These are phyloP conservation scores for Hemileccinum rubropunctum DNA, from an alignment of 768 basidiomycete genomes.

Conservation along the genomic window DNA sequence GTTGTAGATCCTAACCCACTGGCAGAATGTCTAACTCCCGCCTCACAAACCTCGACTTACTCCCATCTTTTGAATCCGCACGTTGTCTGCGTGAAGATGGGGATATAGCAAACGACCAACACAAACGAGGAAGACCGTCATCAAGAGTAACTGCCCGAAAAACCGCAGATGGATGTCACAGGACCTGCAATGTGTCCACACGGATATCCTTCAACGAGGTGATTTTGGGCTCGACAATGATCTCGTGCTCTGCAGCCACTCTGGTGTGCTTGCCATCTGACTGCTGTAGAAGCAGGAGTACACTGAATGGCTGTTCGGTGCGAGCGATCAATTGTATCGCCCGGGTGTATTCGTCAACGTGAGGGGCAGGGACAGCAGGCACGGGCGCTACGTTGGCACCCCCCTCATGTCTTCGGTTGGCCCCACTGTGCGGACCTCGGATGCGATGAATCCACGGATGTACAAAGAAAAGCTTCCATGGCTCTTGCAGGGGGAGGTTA, in stretches of 20 bases:
- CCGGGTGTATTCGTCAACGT: not conserved
- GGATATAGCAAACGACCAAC: not conserved
- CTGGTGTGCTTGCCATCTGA: constrained; percentile 15
- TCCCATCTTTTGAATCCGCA: too few species aligned
- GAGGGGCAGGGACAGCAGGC: not conserved
- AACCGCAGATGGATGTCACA: not conserved
- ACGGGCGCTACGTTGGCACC: not conserved
- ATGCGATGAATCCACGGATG: constrained; percentile 9
- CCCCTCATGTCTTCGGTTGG: not conserved
- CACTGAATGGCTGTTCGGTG: constrained; percentile 4
- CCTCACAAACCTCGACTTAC: too few species aligned
- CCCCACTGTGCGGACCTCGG: not conserved
- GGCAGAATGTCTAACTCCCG: too few species aligned
- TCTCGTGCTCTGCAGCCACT: constrained; percentile 3
- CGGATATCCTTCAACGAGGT: not conserved
- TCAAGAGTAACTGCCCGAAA: too few species aligned
- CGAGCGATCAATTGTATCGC: constrained; percentile 3
- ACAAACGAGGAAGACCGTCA: too few species aligned
- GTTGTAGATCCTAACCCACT: too few species aligned
- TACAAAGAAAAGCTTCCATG: not conserved
- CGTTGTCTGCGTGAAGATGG: not conserved
- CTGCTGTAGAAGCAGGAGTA: constrained; percentile 5
- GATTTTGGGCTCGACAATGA: not conserved
- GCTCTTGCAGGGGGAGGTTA: not conserved
- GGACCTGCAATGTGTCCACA: constrained; percentile 1